Base-by-base conservation (phyloP, 2,329 filamentous ascomycete species). In the Ophiosphaerella korrae region DNA sequence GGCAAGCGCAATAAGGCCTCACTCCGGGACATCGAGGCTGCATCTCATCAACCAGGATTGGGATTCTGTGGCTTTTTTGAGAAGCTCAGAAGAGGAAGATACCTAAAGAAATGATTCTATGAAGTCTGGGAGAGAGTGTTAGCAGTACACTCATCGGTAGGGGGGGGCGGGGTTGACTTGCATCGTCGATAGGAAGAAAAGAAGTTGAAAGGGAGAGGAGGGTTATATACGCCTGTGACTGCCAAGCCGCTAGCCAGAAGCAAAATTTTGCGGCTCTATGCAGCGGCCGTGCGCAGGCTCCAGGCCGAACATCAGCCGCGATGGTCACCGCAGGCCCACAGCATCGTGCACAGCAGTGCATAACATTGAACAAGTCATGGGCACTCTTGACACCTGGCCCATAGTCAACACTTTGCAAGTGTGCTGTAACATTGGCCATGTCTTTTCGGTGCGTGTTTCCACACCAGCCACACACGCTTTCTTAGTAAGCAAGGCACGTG, bases 71-170 rank as follows among this genome's bases (percentile, higher is more conserved):
- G 89, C 92, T 96, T 83, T 82, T 88, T 84, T 92, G 84, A 85
- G 86, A 85, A 93, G 88, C 86, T 90, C 88, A 94, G 89, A 90
- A 86, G 83, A 82, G 84, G 88, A 92, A 86, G 86, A 90, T 83
- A 87, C 92, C 91, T 96, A 92, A 92, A 96, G 89, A 96, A 95
- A 90, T 64, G 66, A 70, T 68, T 67, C 63, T 58, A 53, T 62
- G 60, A 63, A 65, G 60, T 65, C 26, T 29, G 26, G 52, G 29
- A 55, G 41, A n/a, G 9, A 6, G 26, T 29, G 26, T 29, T 29
- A 29, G 53, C 47, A 45, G 24, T 51, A 23, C 33, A 29, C 26
- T 24, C 34, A 38, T 39, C 41, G 14, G 43, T 16, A 21, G 36
- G 35, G 26, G 14, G 18, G 23, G 7, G 43, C 29, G 44, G 35